Evolutionary conservation across 2,329 filamentous ascomycete genomes (phyloP), one percentile per base, ranked within the genome.

Genomic region (Penicillium concentricum): DNA sequence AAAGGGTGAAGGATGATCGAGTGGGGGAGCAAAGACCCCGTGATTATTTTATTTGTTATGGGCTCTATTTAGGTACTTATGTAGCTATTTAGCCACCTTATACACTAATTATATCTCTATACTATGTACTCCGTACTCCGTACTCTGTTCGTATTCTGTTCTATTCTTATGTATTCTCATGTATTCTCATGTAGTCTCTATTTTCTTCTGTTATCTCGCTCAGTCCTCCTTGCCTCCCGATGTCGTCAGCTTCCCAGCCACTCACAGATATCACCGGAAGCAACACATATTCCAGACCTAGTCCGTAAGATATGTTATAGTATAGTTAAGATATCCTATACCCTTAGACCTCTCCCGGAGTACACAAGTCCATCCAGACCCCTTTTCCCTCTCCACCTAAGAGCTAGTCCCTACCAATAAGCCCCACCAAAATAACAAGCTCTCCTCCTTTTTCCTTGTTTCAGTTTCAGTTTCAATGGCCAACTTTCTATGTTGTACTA

Each of bases 221-320:
- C 42, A 45, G 42, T 45, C 26, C 54, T 54, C 52, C 51, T 58
- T 58, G 38, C 53, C 47, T 52, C 41, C 37, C 32, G 24, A 46
- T 56, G 56, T 57, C 42, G 48, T 56, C 53, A 53, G 43, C 39
- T 24, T 28, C 51, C 51, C 55, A 54, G 55, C 55, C 56, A 55
- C 51, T 58, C 51, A 37, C 34, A 46, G 51, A 38, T 28, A 50
- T 48, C 28, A 28, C 44, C 28, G 51, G 26, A 48, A 42, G 9
- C 18, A 32, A 10, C 35, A 30, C n/a, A 28, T 39, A n/a, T 39
- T 30, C 28, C 28, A 26, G 5, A 26, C 24, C 24, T 26, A 26
- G 24, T 26, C 24, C 24, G 24, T 26, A 26, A 26, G 24, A 26
- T 26, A 26, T n/a, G n/a, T n/a, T n/a, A n/a, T n/a, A n/a, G n/a